Evolutionary conservation across 176 grass and related monocot genomes (phyloP).

Genomic region (Neostapfia colusana): DNA sequence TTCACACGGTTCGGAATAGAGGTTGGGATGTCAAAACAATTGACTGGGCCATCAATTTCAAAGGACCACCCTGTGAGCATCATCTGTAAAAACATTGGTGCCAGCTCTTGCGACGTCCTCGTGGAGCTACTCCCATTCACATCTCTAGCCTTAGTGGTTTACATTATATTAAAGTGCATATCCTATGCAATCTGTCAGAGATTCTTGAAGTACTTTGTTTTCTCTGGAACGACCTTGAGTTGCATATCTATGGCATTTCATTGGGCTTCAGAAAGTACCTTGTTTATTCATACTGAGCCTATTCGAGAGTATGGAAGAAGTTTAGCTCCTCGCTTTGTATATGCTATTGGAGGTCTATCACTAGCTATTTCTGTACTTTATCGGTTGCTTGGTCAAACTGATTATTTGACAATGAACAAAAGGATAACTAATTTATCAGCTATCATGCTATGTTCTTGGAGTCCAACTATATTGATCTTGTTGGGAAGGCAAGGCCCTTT

Average conservation of each 20-base stretch:
- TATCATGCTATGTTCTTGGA: constrained; percentile 78
- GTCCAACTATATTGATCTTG: constrained; percentile 82
- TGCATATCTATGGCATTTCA: constrained; percentile 63
- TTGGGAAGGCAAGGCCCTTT: constrained; percentile 83
- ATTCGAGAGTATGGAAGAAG: constrained; percentile 53
- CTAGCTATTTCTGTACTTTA: constrained; percentile 56
- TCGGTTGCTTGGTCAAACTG: constrained; percentile 37
- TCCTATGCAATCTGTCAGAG: constrained; percentile 32
- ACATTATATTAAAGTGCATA: constrained; percentile 51
- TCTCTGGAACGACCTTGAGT: constrained; percentile 56
- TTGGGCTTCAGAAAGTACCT: constrained; percentile 69
- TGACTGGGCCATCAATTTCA: constrained; percentile 53
- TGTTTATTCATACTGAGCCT: constrained; percentile 30
- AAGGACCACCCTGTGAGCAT: constrained; percentile 45
- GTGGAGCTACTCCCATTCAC: constrained; percentile 60
- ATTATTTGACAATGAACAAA: constrained; percentile 42
- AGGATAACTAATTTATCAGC: constrained; percentile 54
- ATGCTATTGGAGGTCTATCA: constrained; percentile 64
- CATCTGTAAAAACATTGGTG: constrained; percentile 42
- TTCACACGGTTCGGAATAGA: constrained; percentile 70
- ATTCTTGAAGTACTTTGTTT: constrained; percentile 58
- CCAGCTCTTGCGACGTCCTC: constrained; percentile 43
- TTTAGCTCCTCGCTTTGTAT: constrained; percentile 70
- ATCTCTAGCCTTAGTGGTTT: constrained; percentile 56
- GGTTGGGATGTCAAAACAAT: constrained; percentile 83